phyloP scores from a whole-genome alignment of 495 filamentous ascomycete species.

The Penicillium fimorum region DNA sequence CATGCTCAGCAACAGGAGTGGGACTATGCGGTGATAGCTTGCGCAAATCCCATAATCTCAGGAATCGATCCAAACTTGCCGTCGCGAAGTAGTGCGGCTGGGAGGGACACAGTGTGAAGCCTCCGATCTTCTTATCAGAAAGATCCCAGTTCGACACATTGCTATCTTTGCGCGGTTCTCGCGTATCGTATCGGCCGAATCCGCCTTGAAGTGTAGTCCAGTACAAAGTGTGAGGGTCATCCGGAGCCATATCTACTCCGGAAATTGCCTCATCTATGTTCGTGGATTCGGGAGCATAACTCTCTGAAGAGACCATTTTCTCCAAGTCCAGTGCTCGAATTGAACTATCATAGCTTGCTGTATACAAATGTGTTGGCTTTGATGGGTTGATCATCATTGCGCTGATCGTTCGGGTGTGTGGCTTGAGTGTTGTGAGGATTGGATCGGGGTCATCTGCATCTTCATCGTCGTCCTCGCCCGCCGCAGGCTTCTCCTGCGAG shows the following conservation, averaged over 20 bases:
- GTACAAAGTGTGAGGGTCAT: constrained; percentile 71
- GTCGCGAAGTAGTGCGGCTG: constrained; percentile 84
- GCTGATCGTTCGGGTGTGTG: constrained; percentile 85
- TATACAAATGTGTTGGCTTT: constrained; percentile 68
- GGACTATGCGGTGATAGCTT: constrained; percentile 67
- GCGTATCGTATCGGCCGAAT: constrained; percentile 76
- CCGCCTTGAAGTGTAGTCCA: constrained; percentile 83
- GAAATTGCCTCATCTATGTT: constrained; percentile 75
- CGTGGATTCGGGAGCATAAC: constrained; percentile 69
- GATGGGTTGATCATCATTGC: constrained; percentile 73
- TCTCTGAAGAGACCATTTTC: constrained; percentile 71
- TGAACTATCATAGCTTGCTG: constrained; percentile 91
- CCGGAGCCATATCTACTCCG: constrained; percentile 69
- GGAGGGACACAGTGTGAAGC: constrained; percentile 77
- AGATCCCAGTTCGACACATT: constrained; percentile 66
- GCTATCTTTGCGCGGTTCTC: constrained; percentile 49
- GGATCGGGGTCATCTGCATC: constrained; percentile 67
- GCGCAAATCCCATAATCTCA: constrained; percentile 91
- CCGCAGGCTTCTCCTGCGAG: constrained; percentile 62
- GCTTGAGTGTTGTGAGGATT: constrained; percentile 79
- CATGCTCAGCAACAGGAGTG: constrained; percentile 73
- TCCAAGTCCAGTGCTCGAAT: constrained; percentile 84
- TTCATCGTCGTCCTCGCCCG: constrained; percentile 61
- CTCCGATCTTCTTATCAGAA: constrained; percentile 93
- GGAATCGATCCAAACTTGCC: constrained; percentile 81